A percentile compares a stretch with the other conserved stretches of the same genome.
Evolutionary conservation across 75 land plant genomes (phyloP).

Genomic region (Azolla pinnata): DNA sequence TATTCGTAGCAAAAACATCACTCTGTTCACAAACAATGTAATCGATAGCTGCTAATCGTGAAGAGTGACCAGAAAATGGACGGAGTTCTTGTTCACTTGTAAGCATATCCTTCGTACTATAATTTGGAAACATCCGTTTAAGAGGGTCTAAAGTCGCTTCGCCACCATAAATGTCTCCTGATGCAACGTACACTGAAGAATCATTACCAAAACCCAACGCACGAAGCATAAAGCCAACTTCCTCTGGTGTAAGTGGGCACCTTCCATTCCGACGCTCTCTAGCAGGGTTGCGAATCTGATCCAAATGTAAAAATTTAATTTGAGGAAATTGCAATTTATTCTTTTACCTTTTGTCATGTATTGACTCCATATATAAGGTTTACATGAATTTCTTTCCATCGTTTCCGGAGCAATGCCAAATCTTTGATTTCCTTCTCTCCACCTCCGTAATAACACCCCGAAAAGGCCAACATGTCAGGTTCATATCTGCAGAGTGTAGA

Average conservation of each 20-base stretch:
- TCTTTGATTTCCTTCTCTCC: conserved; percentile 31
- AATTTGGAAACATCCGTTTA: conserved; percentile 30
- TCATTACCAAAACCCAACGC: conserved; percentile 32
- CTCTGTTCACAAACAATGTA: conserved; percentile 32
- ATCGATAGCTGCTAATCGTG: conserved; percentile 34
- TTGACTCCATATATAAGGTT: neutral
- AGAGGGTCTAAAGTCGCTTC: conserved; percentile 25
- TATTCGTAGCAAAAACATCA: conserved; percentile 30
- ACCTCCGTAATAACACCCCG: conserved; percentile 36
- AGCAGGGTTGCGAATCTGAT: conserved; percentile 25
- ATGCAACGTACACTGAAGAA: conserved; percentile 29
- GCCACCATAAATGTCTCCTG: conserved; percentile 36
- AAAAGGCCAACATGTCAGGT: conserved; percentile 36
- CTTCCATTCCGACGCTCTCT: conserved; percentile 30
- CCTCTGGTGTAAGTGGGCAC: conserved; percentile 32
- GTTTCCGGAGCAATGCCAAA: conserved; percentile 28
- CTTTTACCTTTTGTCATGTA: no score
- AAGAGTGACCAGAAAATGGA: conserved; percentile 21
- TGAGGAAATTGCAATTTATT: no score
- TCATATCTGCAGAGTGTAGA: conserved; percentile 28
- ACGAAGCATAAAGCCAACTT: conserved; percentile 33
- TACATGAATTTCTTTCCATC: conserved; percentile 21
- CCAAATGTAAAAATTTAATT: no score
- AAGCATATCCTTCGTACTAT: conserved; percentile 23
- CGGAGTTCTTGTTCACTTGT: conserved; percentile 18